Evolutionary conservation across 2,329 filamentous ascomycete species (phyloP), one percentile per base, ranked within the genome.

Genomic region (Diplocarpon rosae): DNA sequence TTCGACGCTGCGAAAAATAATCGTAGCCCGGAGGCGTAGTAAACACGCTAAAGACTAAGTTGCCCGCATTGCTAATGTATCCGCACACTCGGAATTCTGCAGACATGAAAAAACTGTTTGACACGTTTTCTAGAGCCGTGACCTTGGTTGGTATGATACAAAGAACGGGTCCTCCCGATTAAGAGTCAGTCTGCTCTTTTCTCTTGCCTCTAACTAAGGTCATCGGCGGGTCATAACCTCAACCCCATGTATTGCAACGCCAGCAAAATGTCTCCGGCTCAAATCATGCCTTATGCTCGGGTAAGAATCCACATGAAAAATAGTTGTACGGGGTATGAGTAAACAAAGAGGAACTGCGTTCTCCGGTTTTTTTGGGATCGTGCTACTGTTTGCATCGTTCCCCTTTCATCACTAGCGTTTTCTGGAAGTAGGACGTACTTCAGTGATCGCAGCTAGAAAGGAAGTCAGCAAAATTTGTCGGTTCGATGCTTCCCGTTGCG

Each of bases 401-500:
- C 72, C 45, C 69, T 73, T 43, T 73, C 75, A 57, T 82, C 79
- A 47, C 70, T 72, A 1, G 80, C 73, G 48, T 77, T 86, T 62
- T 95, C 88, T 0, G 92, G 92, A 5, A 98, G 76, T 12, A 98
- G 75, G 20, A 98, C 92, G 59, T 98, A 98, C 69, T 94, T 89
- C 50, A 98, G 68, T 13, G 90, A 96, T 47, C 92, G 84, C 62
- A 98, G 83, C 87, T 94, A 49, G 8, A 30, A 12, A 13, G 5
- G 47, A 20, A 47, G n/a, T 32, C n/a, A 32, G 12, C 11, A 3
- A 36, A 7, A 29, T 39, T 40, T 17, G 41, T 36, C 13, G 24
- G 4, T 3, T 24, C 30, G 30, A 5, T 12, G 30, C 11, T 10
- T 14, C n/a, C 11, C 3, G 30, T 14, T 5, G n/a, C 11, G n/a